Evolutionary conservation across 371 early-diverging fungal species (phyloP), one percentile per base, ranked within the genome.

Genomic region (Hamiltosporidium tvaerminnensis): DNA sequence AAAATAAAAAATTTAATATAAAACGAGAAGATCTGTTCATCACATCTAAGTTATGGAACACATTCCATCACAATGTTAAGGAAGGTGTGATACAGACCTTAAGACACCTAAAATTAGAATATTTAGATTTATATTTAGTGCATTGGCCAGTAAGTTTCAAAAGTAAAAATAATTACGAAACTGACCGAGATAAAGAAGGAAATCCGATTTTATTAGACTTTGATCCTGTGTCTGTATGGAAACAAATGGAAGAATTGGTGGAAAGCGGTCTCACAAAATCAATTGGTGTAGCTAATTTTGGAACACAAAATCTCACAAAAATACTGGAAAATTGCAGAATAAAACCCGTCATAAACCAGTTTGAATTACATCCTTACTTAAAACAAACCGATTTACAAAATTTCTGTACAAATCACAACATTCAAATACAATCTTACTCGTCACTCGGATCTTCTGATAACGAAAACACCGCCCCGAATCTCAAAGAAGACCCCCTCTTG

Each of bases 41-140:
- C 64, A 89, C 90, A 16, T 83, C 85, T 68, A 91, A 92, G 81
- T 80, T 92, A 31, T 89, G 89, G 90, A 86, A 85, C 76, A 85
- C 84, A 54, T 63, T 53, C 52, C 76, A 79, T 47, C 52, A 56
- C 10, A 35, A 57, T 47, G 33, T 12, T 34, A 9, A 12, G 23
- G 47, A 59, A 47, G 68, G 65, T 31, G 38, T 71, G 7, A 50
- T 58, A 31, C 47, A 61, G 14, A 85, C 87, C 32, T 81, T 91
- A 38, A 66, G 70, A 41, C 83, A 87, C 65, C 79, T 91, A 36
- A 82, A 82, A 50, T 63, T 85, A 31, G 83, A 86, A 35, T 91
- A 91, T 67, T 73, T 92, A 47, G 93, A 93, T 70, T 71, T 90
- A 55, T 89, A 89, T 70, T 78, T 92, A 63, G 83, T 92, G 59